Conservation (phyloP, 257 asterid species). For the Solanum lycopersicoides region DNA sequence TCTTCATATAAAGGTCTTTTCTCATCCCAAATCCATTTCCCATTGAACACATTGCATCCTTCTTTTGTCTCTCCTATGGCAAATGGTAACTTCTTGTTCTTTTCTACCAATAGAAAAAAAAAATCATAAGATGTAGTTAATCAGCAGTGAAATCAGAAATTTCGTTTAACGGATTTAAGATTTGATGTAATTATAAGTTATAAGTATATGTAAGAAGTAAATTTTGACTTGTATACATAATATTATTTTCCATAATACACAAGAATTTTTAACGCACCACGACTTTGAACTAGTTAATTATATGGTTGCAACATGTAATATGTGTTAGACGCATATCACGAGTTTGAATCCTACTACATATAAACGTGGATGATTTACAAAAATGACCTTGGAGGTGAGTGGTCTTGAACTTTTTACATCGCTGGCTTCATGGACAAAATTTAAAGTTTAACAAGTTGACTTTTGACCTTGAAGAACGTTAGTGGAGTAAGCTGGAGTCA, state of each 20-base stretch:
- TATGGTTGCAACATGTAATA: accelerated
- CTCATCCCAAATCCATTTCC: slow-evolving; percentile 56
- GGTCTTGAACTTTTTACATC: background rate
- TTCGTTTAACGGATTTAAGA: background rate
- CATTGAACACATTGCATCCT: slow-evolving; percentile 46
- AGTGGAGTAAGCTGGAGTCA: background rate
- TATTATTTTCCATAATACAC: background rate
- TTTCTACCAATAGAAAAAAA: slow-evolving; percentile 1
- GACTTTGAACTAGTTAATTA: background rate
- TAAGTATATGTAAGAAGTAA: background rate
- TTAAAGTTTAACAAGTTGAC: background rate
- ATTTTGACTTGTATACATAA: background rate
- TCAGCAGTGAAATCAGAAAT: background rate
- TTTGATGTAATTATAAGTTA: background rate
- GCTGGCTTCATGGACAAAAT: background rate
- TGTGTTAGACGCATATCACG: too few relatives aligned
- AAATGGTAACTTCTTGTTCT: slow-evolving; percentile 20
- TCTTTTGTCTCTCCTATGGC: slow-evolving; percentile 15
- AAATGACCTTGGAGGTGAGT: background rate
- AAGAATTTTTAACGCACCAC: background rate
- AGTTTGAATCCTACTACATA: background rate
- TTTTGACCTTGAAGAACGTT: background rate
- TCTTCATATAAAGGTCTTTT: slow-evolving; percentile 78
- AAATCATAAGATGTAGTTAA: background rate
- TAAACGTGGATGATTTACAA: background rate